phyloP scores from a whole-genome alignment of 805 yeast genomes.

The Metschnikowia reukaufii region DNA sequence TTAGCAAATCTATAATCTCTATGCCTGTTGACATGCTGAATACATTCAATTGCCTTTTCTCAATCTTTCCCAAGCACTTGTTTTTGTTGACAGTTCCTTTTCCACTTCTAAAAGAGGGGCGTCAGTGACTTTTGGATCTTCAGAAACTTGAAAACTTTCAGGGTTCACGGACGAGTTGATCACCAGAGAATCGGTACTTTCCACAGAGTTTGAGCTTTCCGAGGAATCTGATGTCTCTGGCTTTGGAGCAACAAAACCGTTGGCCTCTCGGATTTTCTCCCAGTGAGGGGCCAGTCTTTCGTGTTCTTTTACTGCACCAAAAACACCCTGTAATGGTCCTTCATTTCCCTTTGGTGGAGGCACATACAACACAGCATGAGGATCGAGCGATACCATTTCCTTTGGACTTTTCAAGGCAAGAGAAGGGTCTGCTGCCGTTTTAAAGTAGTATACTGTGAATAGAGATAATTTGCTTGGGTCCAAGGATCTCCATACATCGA shows the following conservation, averaged over 20 bases:
- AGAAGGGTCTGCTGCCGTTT: conserved; percentile 51
- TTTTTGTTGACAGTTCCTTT: background rate
- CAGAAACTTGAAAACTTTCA: conserved; percentile 1
- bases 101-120: background rate
- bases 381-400: conserved; percentile 26
- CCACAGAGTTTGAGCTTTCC: background rate
- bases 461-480: conserved; percentile 34
- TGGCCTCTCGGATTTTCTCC: conserved; percentile 36
- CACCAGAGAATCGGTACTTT: background rate
- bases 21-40: background rate
- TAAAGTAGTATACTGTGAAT: conserved; percentile 51
- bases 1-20: background rate
- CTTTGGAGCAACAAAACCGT: conserved; percentile 22
- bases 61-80: conserved; percentile 21
- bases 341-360: conserved; percentile 18
- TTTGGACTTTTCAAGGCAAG: conserved; percentile 58
- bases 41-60: conserved; percentile 13
- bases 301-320: conserved; percentile 15
- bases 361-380: conserved; percentile 31
- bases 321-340: conserved; percentile 3
- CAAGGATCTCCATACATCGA: conserved; percentile 37
- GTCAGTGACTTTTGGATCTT: conserved; percentile 3
- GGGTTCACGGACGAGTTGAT: background rate
- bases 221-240: background rate
- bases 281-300: conserved; percentile 28